Evolutionary conservation across 768 basidiomycete genomes (phyloP).

Genomic region (Boletales sp.): DNA sequence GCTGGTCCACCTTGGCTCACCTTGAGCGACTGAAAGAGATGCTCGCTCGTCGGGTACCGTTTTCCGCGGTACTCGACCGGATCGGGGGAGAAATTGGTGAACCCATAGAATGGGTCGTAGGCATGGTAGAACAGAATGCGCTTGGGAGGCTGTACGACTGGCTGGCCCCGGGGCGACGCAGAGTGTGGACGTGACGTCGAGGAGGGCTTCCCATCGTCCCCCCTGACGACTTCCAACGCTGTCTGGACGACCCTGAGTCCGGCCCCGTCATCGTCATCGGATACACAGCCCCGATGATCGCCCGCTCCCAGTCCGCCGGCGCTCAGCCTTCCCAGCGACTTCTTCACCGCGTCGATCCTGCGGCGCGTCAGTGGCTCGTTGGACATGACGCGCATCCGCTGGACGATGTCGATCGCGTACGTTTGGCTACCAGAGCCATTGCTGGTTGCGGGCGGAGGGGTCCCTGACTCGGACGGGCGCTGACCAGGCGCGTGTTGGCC

Average conservation of each 20-base stretch:
- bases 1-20: conserved; percentile 15
- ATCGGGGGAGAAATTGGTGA: conserved; percentile 45
- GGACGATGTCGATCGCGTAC: conserved; percentile 30
- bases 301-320: conserved; percentile 12
- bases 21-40: conserved; percentile 46
- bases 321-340: conserved; percentile 17
- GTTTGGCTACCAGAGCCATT: conserved; percentile 6
- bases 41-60: conserved; percentile 44
- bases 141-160: conserved; percentile 13
- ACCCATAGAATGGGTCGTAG: conserved; percentile 35
- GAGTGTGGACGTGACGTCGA: conserved; percentile 20
- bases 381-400: conserved; percentile 28
- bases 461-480: background rate
- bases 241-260: conserved; percentile 28
- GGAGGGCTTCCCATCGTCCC: conserved; percentile 3
- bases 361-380: conserved; percentile 23
- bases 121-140: conserved; percentile 32
- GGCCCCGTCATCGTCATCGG: conserved; percentile 23
- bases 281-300: conserved; percentile 30
- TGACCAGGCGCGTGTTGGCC: conserved; percentile 7
- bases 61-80: conserved; percentile 37
- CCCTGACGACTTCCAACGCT: conserved; percentile 20
- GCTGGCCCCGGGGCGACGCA: conserved; percentile 14
- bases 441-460: background rate
- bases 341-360: conserved; percentile 30